Evolutionary conservation across 164 flowering plant species (phyloP), one percentile per base, ranked within the genome.

Genomic region (Dillenia suffruticosa): DNA sequence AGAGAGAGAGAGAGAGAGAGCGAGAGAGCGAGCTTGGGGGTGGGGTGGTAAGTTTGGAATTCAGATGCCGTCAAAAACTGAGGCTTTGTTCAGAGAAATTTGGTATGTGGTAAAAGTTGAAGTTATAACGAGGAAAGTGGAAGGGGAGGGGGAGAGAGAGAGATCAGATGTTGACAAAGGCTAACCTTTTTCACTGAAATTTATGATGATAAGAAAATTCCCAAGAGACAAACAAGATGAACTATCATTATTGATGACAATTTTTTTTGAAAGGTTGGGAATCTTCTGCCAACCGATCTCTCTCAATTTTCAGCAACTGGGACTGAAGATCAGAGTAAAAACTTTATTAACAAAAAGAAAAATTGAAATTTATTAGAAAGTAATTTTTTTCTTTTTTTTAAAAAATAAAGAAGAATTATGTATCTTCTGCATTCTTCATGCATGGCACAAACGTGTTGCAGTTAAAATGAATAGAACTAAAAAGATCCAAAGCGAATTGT

Each of bases 171-270:
- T 57, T 16, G 49, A 45, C 60, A 45, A 57, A 16, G 49, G 9
- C 3, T 45, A 43, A 57, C 49, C 49, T 45, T 57, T 44, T 17
- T 11, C 49, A 10, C 49, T 8, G 32, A 44, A 57, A 13, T 56
- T 4, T 32, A 32, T 8, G 46, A 17, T 11, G 19, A 10, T 57
- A 57, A 52, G 46, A 57, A 57, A 57, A 57, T 9, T n/a, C 49
- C 24, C 16, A 15, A 51, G 40, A 32, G 40, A 52, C 24, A 4
- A 52, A 15, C 10, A 16, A 52, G n/a, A 52, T 15, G 55, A 52
- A 52, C 55, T 52, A 52, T 52, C 55, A 15, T n/a, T 15, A 52
- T 15, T 57, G 16, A 13, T 43, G 48, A 56, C 15, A 57, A 44
- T 0, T 44, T 44, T 44, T 19, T 32, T 32, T 32, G 26, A 45